Base-by-base conservation (phyloP, 106 monocot genomes). In the Narthecium ossifragum region DNA sequence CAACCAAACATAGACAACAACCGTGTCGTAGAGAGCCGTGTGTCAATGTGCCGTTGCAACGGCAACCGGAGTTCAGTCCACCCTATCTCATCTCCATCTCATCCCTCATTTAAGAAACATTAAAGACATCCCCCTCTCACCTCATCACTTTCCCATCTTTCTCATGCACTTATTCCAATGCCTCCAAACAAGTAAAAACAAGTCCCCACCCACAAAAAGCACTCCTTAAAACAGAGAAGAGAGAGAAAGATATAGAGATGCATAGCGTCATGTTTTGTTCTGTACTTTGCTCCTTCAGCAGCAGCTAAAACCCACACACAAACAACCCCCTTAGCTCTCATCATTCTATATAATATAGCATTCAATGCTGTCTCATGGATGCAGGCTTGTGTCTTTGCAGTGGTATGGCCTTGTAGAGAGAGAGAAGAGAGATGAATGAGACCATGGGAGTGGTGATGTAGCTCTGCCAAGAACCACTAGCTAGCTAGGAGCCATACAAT, bases 251-350 rank as follows among this genome's bases (percentile, higher is more conserved):
- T 11, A 18, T 21, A 11, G 22, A 31, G 2, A 24, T 17, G 5
- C 4, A 24, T 8, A 36, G 6, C 50, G 48, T 0, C 49, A 63
- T 63, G 51, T 50, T 63, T 63, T 63, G 33, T 25, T 63, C 50
- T 23, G 63, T 63, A 63, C 63, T 63, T 63, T 63, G 33, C 50
- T 6, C 24, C 34, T 34, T 50, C 31, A 34, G 18, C 49, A 51
- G 49, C 13, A 63, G 49, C 8, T 34, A 51, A 33, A 63, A 11
- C 17, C n/a, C 30, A 46, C 62, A 27, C 47, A 23, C 26, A 46
- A 49, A 63, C 23, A 17, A 26, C 51, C 51, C 0, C 36, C 5
- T 10, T 6, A 5, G 5, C 10, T 36, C 10, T 5, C 10, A 36
- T 10, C 36, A 5, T 6, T 10, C 7, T 36, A 36, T 36, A 36